These are phyloP conservation scores for Teratosphaeria destructans DNA, from an alignment of 2,329 filamentous ascomycete species.

Conservation along the genomic window DNA sequence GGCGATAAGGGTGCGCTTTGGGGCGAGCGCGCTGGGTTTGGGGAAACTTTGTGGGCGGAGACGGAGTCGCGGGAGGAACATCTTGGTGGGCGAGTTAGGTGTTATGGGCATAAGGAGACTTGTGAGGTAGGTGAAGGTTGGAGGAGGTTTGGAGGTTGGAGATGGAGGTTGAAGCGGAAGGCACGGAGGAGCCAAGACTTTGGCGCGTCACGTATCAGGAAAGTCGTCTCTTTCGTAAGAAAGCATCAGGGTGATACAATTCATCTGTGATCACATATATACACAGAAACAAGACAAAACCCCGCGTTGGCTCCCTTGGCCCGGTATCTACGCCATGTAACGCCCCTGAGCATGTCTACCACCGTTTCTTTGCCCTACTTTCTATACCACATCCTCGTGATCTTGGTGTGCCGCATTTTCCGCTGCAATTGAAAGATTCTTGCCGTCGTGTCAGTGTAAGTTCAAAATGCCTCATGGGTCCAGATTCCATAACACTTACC, in stretches of 20 bases:
- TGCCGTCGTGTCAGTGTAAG: not conserved
- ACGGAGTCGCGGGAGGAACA: not conserved
- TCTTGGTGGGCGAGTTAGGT: not conserved
- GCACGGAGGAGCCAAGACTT: not conserved
- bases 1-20: conserved; percentile 36
- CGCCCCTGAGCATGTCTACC: not conserved
- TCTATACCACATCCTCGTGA: conserved; percentile 48
- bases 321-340: not conserved
- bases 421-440: conserved; percentile 62
- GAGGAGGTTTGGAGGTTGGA: not conserved
- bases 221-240: too few species aligned
- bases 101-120: not conserved
- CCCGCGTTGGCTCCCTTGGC: not conserved
- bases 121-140: too few species aligned
- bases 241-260: not conserved
- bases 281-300: not conserved
- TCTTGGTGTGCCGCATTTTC: conserved; percentile 54
- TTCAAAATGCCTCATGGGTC: not conserved
- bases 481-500: conserved; percentile 16
- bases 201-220: not conserved
- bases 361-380: conserved; percentile 23
- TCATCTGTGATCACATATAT: not conserved
- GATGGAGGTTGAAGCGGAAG: not conserved
- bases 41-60: not conserved
- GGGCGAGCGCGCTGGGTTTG: conserved; percentile 4